Base-by-base conservation (phyloP, 208 protist genomes). In the Borovskyia barvae region DNA sequence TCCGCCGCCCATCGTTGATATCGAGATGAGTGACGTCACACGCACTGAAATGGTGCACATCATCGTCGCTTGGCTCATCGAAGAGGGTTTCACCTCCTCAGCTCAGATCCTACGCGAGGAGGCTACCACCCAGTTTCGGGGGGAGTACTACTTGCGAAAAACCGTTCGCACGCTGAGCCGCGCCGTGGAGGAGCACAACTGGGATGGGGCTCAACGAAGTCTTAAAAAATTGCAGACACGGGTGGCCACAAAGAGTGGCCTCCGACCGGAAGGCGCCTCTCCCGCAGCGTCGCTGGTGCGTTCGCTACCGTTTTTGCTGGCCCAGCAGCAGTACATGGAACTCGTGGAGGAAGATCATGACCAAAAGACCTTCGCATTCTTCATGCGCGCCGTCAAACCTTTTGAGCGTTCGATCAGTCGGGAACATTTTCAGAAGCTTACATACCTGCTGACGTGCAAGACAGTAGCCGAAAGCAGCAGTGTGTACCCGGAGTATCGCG, bases 81-180 rank as follows among this genome's bases (percentile, higher is more conserved):
- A 81, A 30, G 74, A 89, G 22, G 85, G 83, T 41, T 75, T 86
- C 46, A 92, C 77, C n/a, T 75, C 85, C 14, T 85, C 89, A 1
- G 85, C 83, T 3, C 82, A 93, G 61, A 52, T 95, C 25, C 77
- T 95, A 25, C 83, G 81, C 19, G 85, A 93, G 53, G 89, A 95
- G 58, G 85, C 83, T 1, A 86, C 75, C 12, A 59, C 75, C 1
- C 80, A 90, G 33, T 56, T 87, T 5, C 80, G 83, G 20, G 73
- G 66, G 1, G 84, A 91, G 40, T 77, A 93, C 59, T 77, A 87
- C 35, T 56, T 84, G 37, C 80, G 89, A 26, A 95, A 95, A 49
- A 70, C 76, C 7, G 39, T 92, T 30, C 83, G 79, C 46, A 64
- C 56, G 19, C 69, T 95, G 43, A 85, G 76, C 63, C 60, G 80